Evolutionary conservation across 371 early-diverging fungal species (phyloP).

Genomic region (Zychaea mexicana): DNA sequence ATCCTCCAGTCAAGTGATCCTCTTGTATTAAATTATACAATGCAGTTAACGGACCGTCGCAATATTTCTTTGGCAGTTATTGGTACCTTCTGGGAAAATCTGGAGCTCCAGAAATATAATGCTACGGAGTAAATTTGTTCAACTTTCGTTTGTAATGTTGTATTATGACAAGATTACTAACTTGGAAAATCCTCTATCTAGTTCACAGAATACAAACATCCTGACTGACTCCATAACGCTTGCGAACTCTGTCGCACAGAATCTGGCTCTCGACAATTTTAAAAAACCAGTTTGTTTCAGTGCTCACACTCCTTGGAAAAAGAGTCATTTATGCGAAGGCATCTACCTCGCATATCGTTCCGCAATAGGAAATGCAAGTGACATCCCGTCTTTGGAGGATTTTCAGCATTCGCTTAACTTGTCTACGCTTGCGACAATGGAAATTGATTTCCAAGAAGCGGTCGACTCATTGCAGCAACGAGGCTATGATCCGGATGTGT

Average conservation of each 20-base stretch:
- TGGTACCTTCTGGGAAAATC: slow-evolving; percentile 22
- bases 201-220: background rate
- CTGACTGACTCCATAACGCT: background rate
- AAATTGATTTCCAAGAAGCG: slow-evolving; percentile 18
- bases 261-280: slow-evolving; percentile 11
- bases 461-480: slow-evolving; percentile 1
- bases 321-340: slow-evolving; percentile 10
- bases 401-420: slow-evolving; percentile 23
- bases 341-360: slow-evolving; percentile 20
- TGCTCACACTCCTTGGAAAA: slow-evolving; percentile 4
- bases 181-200: no score
- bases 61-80: slow-evolving; percentile 6
- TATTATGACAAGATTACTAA: no score
- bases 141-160: no score
- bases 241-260: slow-evolving; percentile 5
- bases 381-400: background rate
- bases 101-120: background rate
- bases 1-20: slow-evolving; percentile 27
- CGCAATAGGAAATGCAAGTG: background rate
- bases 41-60: background rate
- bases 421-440: slow-evolving; percentile 22
- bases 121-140: background rate
- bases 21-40: slow-evolving; percentile 1
- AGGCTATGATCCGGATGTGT: slow-evolving; percentile 23
- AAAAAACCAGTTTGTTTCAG: slow-evolving; percentile 22